Base-by-base conservation (phyloP, 1,284 basidiomycete genomes). In the Golubevia sp. region DNA sequence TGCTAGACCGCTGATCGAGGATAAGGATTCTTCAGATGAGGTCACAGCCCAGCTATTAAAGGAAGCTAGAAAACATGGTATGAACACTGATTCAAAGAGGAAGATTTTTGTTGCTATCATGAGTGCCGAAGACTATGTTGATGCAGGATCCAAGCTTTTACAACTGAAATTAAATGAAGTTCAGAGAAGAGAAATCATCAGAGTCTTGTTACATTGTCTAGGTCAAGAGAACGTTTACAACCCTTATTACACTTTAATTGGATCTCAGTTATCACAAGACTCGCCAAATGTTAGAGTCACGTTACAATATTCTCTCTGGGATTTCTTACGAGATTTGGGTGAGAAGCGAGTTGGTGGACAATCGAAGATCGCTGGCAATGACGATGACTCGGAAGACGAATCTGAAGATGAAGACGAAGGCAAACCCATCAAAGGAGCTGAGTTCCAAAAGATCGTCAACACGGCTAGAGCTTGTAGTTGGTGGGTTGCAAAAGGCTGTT, bases 61-160 rank as follows among this genome's bases (percentile, higher is more conserved):
- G 68, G 87, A 98, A 13, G 96, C 96, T 0, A 88, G 90, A 68
- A 91, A 90, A 78, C 97, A 99, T 80, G 97, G 97, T 23, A 99
- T 99, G 96, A 99, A 99, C 82, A 98, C 96, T 0, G 95, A 97
- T 70, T 91, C 97, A 30, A 88, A 96, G 38, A 87, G 94, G 61
- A 90, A 90, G 63, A 90, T 98, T 56, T 99, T 99, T 76, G 89
- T 95, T 27, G 91, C 94, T 15, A 86, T 99, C 34, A 93, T 99
- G 91, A 94, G 92, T 4, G 58, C 74, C 94, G 92, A 72, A 51
- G 97, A 99, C 84, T 99, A 93, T 79, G 86, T 93, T 23, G 93
- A 99, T 77, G 96, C 96, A 0, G 93, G 91, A 71, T 92, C 97
- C 66, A 87, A 92, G 34, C 85, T 99, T 20, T 87, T 90, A 24